Percentiles rank a stretch among this genome's conserved stretches.
Evolutionary conservation across 2,329 filamentous ascomycete species (phyloP).

Genomic region (Colletotrichum agaves): DNA sequence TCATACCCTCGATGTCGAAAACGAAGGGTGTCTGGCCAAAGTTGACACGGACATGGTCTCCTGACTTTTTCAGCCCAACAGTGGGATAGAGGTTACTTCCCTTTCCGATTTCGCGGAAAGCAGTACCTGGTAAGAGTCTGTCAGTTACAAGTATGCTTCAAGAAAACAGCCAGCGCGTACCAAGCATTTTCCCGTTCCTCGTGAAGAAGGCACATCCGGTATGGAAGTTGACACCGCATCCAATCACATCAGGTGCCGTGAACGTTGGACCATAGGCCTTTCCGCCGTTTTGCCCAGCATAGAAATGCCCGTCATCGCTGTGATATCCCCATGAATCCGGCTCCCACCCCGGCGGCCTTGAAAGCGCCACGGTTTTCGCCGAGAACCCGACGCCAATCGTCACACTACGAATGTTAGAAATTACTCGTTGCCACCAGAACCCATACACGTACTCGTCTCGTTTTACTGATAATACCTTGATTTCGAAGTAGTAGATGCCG

Average conservation of each 20-base stretch:
- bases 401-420: constrained; percentile 52
- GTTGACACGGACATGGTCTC: constrained; percentile 71
- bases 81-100: constrained; percentile 65
- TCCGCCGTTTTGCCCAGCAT: constrained; percentile 65
- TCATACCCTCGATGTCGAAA: constrained; percentile 90
- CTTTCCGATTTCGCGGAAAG: constrained; percentile 75
- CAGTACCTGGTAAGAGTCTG: constrained; percentile 63
- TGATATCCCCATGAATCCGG: constrained; percentile 76
- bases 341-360: constrained; percentile 73
- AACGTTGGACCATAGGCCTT: constrained; percentile 68
- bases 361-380: constrained; percentile 61
- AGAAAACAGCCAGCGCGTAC: constrained; percentile 51
- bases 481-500: constrained; percentile 95
- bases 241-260: constrained; percentile 67
- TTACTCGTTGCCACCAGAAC: neutral
- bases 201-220: constrained; percentile 75
- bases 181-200: constrained; percentile 68
- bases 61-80: constrained; percentile 72
- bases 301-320: constrained; percentile 73
- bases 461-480: constrained; percentile 62
- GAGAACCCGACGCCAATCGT: constrained; percentile 73
- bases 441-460: constrained; percentile 63
- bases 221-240: constrained; percentile 74
- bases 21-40: constrained; percentile 82
- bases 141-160: constrained; percentile 31